A percentile compares a stretch with the other conserved stretches of the same genome.
Evolutionary conservation across 139 green algal species (phyloP).

Genomic region (Picochlorum sp.): DNA sequence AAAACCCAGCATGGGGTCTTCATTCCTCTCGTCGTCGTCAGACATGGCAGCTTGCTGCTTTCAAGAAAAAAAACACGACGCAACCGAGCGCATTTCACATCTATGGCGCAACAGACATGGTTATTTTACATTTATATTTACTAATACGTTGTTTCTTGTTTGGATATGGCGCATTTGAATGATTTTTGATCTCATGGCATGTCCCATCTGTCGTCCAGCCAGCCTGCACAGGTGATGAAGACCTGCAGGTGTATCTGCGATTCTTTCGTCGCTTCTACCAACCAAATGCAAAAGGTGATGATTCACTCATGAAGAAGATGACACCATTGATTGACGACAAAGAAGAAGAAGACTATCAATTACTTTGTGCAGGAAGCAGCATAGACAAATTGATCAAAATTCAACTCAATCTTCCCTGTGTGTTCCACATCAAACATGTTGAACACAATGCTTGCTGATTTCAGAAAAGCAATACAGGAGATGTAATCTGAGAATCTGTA

Average conservation of each 20-base stretch:
- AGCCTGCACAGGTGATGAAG: background rate
- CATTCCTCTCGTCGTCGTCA: conserved; percentile 10
- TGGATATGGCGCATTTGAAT: background rate
- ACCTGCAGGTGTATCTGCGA: background rate
- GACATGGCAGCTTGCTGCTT: background rate
- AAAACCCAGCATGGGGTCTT: conserved; percentile 9
- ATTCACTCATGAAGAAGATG: no score
- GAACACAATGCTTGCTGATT: background rate
- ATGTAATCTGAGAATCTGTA: conserved; percentile 11
- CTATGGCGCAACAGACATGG: background rate
- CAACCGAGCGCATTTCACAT: background rate
- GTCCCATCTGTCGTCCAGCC: background rate
- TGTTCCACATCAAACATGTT: background rate
- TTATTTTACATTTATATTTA: background rate
- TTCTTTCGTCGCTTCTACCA: no score
- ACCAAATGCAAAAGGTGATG: no score
- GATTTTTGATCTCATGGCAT: background rate
- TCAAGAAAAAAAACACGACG: background rate
- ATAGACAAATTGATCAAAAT: conserved; percentile 16
- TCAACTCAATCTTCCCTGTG: background rate
- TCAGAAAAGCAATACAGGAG: background rate
- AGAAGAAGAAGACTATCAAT: background rate
- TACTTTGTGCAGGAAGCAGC: conserved; percentile 9
- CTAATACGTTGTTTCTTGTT: background rate
- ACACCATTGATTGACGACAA: no score